These are phyloP conservation scores for Hebeloma cylindrosporum DNA, from an alignment of 768 basidiomycete genomes.

Conservation along the genomic window DNA sequence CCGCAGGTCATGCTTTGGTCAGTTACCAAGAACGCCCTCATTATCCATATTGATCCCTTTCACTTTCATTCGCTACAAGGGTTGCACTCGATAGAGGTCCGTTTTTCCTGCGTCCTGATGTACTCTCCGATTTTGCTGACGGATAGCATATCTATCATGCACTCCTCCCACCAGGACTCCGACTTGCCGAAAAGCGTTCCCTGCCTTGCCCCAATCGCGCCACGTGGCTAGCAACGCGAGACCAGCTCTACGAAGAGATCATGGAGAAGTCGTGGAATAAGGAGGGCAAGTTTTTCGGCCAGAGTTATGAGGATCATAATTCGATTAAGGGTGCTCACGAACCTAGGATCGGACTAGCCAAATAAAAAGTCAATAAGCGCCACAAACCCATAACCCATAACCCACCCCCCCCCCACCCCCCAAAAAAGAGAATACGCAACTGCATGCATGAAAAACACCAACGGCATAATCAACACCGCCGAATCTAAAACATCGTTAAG, in stretches of 20 bases:
- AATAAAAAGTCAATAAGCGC: too few relatives aligned
- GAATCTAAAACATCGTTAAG: conserved; percentile 77
- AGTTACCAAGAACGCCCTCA: conserved; percentile 1
- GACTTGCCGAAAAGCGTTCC: conserved; percentile 92
- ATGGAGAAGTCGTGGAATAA: conserved; percentile 87
- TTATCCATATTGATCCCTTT: neutral
- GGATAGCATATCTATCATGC: too few relatives aligned
- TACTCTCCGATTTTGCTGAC: too few relatives aligned
- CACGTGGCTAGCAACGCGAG: conserved; percentile 75
- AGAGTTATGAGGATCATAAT: conserved; percentile 92
- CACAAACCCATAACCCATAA: conserved; percentile 20
- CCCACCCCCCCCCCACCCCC: neutral
- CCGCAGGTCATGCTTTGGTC: conserved; percentile 87
- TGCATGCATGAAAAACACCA: conserved; percentile 87
- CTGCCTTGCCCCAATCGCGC: conserved; percentile 76
- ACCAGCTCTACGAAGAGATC: conserved; percentile 89
- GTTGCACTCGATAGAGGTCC: conserved; percentile 91
- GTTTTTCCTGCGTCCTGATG: neutral
- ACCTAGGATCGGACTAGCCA: conserved; percentile 78
- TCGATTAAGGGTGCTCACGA: conserved; percentile 79
- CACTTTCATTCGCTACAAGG: conserved; percentile 46
- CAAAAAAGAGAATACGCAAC: conserved; percentile 40
- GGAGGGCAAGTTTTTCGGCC: conserved; percentile 68
- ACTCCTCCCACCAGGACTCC: conserved; percentile 50
- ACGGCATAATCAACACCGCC: conserved; percentile 87